These are phyloP conservation scores for Solanum hybrid DNA, from an alignment of 305 asterid species.

Conservation along the genomic window DNA sequence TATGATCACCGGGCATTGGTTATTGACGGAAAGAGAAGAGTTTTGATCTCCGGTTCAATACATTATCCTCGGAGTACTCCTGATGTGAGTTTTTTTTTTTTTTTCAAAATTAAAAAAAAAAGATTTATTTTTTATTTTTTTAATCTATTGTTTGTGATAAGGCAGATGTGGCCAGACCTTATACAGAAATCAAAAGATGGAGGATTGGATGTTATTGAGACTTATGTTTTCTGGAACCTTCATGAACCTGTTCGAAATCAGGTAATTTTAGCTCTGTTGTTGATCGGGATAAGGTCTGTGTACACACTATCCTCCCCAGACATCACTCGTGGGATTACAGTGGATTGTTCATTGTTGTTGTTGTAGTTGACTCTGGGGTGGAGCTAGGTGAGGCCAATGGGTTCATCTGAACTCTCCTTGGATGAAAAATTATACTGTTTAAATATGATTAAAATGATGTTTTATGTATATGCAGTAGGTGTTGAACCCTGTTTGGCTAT, in stretches of 20 bases:
- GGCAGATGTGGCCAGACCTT: conserved; percentile 95
- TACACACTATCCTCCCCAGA: neutral
- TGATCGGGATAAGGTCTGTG: neutral
- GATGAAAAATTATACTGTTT: neutral
- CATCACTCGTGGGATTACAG: neutral
- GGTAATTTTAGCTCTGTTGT: conserved; percentile 22
- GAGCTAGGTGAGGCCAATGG: neutral
- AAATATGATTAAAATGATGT: neutral
- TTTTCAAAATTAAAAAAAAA: neutral
- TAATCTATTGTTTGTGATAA: neutral
- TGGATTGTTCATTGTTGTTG: neutral
- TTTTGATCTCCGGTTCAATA: conserved; percentile 83
- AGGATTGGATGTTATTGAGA: conserved; percentile 77
- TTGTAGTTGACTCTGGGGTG: neutral
- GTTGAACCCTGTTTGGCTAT: neutral
- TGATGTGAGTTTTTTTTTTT: conserved; percentile 23
- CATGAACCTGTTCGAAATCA: conserved; percentile 84
- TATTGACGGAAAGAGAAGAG: conserved; percentile 63
- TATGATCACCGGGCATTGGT: conserved; percentile 85
- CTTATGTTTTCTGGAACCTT: conserved; percentile 90
- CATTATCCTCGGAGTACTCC: conserved; percentile 99
- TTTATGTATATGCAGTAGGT: neutral
- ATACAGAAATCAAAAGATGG: conserved; percentile 86
- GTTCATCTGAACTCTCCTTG: neutral
- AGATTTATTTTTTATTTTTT: neutral